These are phyloP conservation scores for Phytophthora ramorum DNA, from an alignment of 352 stramenopile genomes.

Conservation along the genomic window DNA sequence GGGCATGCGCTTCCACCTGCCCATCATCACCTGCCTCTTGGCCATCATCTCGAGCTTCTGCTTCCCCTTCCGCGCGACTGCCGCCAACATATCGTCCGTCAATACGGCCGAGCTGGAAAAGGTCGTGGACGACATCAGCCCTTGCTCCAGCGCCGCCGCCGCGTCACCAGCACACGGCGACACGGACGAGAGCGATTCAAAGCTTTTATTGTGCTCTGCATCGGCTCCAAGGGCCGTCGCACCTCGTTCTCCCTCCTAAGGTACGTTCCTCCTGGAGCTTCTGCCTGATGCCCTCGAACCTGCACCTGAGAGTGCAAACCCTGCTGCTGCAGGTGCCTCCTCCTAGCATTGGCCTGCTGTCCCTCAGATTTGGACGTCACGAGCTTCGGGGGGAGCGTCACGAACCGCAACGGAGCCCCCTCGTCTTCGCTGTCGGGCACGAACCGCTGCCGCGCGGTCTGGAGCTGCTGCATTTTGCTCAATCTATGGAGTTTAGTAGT, in stretches of 20 bases:
- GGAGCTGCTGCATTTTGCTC: slow-evolving; percentile 16
- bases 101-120: slow-evolving; percentile 40
- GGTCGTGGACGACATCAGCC: slow-evolving; percentile 41
- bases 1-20: slow-evolving; percentile 52
- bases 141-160: slow-evolving; percentile 32
- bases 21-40: slow-evolving; percentile 53
- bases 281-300: too few relatives aligned
- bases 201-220: slow-evolving; percentile 18
- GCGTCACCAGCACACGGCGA: slow-evolving; percentile 31
- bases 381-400: slow-evolving; percentile 27
- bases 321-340: slow-evolving; percentile 21
- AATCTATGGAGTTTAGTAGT: neutral
- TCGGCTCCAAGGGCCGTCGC: slow-evolving; percentile 2
- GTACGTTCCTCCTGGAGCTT: neutral
- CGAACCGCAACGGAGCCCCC: slow-evolving; percentile 22
- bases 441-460: slow-evolving; percentile 37
- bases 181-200: slow-evolving; percentile 21
- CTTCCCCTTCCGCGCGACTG: slow-evolving; percentile 46
- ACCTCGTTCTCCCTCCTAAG: slow-evolving; percentile 1
- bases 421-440: slow-evolving; percentile 42
- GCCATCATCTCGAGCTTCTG: slow-evolving; percentile 51
- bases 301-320: slow-evolving; percentile 1
- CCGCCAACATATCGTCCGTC: slow-evolving; percentile 42
- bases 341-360: slow-evolving; percentile 13
- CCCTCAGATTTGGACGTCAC: slow-evolving; percentile 32